phyloP scores from a whole-genome alignment of 768 basidiomycete species.

The Suillus subaureus region DNA sequence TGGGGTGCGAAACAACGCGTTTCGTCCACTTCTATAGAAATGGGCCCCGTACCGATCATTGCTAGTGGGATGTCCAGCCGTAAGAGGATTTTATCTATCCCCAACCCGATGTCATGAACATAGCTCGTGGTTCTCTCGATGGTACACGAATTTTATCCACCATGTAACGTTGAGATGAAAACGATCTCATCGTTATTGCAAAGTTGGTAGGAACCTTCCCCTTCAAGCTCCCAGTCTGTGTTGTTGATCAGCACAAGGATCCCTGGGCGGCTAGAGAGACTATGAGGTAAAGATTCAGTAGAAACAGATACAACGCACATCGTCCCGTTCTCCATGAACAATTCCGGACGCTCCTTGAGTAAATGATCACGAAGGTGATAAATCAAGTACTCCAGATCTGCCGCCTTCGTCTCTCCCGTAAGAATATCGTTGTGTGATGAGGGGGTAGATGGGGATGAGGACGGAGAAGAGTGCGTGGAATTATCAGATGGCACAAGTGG shows the following conservation, averaged over 20 bases:
- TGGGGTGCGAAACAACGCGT: neutral
- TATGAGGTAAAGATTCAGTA: constrained; percentile 3
- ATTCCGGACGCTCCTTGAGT: constrained; percentile 81
- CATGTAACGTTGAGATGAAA: constrained; percentile 96
- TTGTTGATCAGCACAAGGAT: constrained; percentile 97
- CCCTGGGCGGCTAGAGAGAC: constrained; percentile 78
- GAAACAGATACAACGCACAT: constrained; percentile 58
- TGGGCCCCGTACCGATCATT: neutral
- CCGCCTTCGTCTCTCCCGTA: constrained; percentile 38
- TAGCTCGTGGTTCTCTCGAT: neutral
- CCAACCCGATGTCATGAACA: neutral
- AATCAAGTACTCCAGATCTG: constrained; percentile 78
- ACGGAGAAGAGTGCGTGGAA: constrained; percentile 24
- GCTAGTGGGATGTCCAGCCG: neutral
- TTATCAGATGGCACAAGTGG: constrained; percentile 41
- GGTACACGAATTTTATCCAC: constrained; percentile 52
- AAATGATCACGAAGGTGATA: constrained; percentile 75
- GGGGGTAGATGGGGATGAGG: constrained; percentile 9
- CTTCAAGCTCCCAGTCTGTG: constrained; percentile 97
- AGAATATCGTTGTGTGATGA: constrained; percentile 5
- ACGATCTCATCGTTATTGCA: constrained; percentile 86
- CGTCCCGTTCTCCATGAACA: constrained; percentile 86
- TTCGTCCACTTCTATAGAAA: neutral
- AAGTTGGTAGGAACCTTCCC: constrained; percentile 84
- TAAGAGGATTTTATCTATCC: neutral